phyloP scores from a whole-genome alignment of 305 asterid species.

The Stenogyne calaminthoides region DNA sequence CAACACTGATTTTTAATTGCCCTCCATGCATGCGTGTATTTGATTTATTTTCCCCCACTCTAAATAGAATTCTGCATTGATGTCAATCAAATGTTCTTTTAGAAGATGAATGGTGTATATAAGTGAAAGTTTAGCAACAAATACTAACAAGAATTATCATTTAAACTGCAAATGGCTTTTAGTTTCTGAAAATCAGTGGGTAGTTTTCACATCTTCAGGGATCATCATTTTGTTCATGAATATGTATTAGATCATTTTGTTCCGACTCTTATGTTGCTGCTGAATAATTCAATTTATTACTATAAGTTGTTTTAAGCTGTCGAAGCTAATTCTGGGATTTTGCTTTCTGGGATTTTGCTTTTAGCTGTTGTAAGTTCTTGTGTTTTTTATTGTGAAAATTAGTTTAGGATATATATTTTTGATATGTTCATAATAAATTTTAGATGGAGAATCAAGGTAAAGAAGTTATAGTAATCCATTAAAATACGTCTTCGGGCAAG shows the following conservation, averaged over 20 bases:
- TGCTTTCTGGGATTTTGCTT: too few species aligned
- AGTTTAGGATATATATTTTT: too few species aligned
- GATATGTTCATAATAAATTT: too few species aligned
- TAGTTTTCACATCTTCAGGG: not conserved
- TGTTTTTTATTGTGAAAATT: too few species aligned
- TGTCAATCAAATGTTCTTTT: not conserved
- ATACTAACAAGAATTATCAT: not conserved
- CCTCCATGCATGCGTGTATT: not conserved
- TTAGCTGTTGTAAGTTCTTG: too few species aligned
- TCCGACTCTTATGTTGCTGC: too few species aligned
- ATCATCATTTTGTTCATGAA: not conserved
- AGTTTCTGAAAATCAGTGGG: not conserved
- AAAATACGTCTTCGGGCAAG: too few species aligned
- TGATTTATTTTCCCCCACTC: not conserved
- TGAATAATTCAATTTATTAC: too few species aligned
- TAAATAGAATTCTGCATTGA: not conserved
- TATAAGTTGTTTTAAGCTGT: too few species aligned
- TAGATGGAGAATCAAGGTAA: too few species aligned
- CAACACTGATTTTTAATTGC: not conserved
- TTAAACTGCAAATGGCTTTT: not conserved
- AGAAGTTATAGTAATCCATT: too few species aligned
- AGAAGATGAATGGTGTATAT: conserved; percentile 10
- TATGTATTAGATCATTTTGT: conserved; percentile 3
- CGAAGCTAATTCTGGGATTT: too few species aligned
- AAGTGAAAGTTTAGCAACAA: not conserved